Conservation (phyloP, 352 stramenopile species). For the Elongisporangium undulatum region DNA sequence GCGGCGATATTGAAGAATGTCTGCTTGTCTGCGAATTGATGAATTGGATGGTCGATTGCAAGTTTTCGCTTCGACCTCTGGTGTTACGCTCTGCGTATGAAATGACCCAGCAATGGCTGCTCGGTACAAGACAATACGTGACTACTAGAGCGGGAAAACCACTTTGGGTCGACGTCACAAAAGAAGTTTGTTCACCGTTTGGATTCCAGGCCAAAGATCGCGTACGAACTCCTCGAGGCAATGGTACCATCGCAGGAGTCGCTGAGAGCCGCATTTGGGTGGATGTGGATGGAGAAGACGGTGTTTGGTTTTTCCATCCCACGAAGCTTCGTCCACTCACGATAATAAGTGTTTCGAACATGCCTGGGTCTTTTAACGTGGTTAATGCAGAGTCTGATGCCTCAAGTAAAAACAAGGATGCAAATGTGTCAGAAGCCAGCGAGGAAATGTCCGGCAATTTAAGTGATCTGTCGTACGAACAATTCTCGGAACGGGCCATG, state of each 20-base stretch:
- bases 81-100: slow-evolving; percentile 36
- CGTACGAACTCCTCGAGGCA: slow-evolving; percentile 72
- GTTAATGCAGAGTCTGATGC: not conserved
- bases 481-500: slow-evolving; percentile 21
- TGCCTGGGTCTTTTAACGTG: not conserved
- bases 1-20: slow-evolving; percentile 44
- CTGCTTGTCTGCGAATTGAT: slow-evolving; percentile 62
- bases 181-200: slow-evolving; percentile 20
- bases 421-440: not conserved
- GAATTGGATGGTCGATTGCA: slow-evolving; percentile 25
- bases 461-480: slow-evolving; percentile 6
- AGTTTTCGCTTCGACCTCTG: slow-evolving; percentile 11
- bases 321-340: slow-evolving; percentile 49
- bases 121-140: slow-evolving; percentile 39
- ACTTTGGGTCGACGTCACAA: slow-evolving; percentile 67
- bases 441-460: not conserved
- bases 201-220: slow-evolving; percentile 54
- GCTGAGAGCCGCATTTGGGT: slow-evolving; percentile 68
- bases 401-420: not conserved
- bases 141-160: slow-evolving; percentile 54
- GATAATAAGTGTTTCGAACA: slow-evolving; percentile 9
- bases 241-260: slow-evolving; percentile 62
- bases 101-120: slow-evolving; percentile 55
- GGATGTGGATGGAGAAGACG: slow-evolving; percentile 68
- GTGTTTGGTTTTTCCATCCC: slow-evolving; percentile 79